Evolutionary conservation across 352 stramenopile species (phyloP).

Genomic region (Phytophthora citrophthora): DNA sequence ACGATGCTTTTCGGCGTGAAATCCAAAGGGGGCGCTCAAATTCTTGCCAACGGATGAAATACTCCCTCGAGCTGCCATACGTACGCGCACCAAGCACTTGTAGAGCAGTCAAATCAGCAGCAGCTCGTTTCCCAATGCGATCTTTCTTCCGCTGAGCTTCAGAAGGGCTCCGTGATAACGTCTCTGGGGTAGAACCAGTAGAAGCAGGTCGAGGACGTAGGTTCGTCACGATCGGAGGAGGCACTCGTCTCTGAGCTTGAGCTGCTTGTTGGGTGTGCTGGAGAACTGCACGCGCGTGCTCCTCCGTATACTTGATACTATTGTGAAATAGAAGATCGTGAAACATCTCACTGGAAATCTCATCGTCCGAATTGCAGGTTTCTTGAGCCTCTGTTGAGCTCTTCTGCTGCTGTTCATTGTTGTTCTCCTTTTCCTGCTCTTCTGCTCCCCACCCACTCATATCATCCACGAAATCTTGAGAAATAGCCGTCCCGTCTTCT

Average conservation of each 20-base stretch:
- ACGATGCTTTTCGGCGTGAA: conserved; percentile 32
- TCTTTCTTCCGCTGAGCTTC: conserved; percentile 7
- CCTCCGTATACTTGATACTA: conserved; percentile 15
- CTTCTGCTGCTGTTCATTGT: conserved; percentile 1
- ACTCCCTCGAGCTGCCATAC: conserved; percentile 34
- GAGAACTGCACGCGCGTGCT: conserved; percentile 6
- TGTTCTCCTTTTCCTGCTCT: conserved; percentile 13
- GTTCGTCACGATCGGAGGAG: conserved; percentile 17
- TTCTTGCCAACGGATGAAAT: conserved; percentile 42
- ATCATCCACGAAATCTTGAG: conserved; percentile 42
- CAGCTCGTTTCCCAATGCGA: conserved; percentile 32
- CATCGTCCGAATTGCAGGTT: conserved; percentile 17
- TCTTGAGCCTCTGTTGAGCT: conserved; percentile 6
- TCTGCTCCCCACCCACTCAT: conserved; percentile 42
- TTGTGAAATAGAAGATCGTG: conserved; percentile 35
- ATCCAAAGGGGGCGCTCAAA: conserved; percentile 40
- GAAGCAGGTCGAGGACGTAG: conserved; percentile 8
- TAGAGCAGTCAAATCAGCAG: conserved; percentile 29
- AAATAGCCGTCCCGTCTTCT: conserved; percentile 21
- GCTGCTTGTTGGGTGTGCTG: background rate
- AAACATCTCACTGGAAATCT: conserved; percentile 8
- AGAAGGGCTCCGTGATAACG: conserved; percentile 3
- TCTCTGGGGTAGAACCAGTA: conserved; percentile 5
- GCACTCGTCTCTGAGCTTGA: background rate
- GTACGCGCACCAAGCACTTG: conserved; percentile 38